Conservation (phyloP, 768 basidiomycete genomes). For the Russula lepida region DNA sequence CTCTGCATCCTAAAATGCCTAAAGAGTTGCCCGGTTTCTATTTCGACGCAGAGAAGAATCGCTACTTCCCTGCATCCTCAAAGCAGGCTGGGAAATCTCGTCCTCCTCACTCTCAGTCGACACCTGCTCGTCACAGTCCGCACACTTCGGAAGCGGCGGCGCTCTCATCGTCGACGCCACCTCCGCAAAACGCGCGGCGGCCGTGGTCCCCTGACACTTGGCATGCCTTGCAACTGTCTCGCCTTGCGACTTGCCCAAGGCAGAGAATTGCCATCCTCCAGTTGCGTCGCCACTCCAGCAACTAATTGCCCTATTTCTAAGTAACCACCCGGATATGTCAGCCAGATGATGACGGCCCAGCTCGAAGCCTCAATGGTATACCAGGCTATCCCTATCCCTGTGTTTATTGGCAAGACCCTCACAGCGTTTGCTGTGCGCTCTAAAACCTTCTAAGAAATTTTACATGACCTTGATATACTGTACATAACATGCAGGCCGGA, state of each 20-base stretch:
- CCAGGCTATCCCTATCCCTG: slow-evolving; percentile 7
- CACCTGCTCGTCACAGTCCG: neutral
- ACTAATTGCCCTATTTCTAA: neutral
- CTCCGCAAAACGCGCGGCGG: neutral
- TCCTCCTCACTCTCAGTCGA: neutral
- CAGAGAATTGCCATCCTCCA: slow-evolving; percentile 8
- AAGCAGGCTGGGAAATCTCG: neutral
- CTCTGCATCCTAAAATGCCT: slow-evolving; percentile 16
- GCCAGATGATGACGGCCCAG: slow-evolving; percentile 12
- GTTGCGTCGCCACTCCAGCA: slow-evolving; percentile 6
- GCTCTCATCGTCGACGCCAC: neutral
- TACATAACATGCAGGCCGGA: slow-evolving; percentile 5
- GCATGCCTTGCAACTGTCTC: slow-evolving; percentile 7
- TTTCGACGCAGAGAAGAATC: slow-evolving; percentile 21
- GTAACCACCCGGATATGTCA: neutral
- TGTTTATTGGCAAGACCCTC: neutral
- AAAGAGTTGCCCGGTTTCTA: slow-evolving; percentile 26
- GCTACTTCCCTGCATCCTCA: slow-evolving; percentile 25
- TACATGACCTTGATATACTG: neutral
- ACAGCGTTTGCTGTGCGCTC: slow-evolving; percentile 15
- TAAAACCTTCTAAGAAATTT: neutral
- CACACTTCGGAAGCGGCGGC: neutral
- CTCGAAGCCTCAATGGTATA: slow-evolving; percentile 4
- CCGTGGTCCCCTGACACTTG: neutral
- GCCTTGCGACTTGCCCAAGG: slow-evolving; percentile 7